Evolutionary conservation across 2,329 filamentous ascomycete genomes (phyloP), one percentile per base, ranked within the genome.

Genomic region (Clonostachys byssicola): DNA sequence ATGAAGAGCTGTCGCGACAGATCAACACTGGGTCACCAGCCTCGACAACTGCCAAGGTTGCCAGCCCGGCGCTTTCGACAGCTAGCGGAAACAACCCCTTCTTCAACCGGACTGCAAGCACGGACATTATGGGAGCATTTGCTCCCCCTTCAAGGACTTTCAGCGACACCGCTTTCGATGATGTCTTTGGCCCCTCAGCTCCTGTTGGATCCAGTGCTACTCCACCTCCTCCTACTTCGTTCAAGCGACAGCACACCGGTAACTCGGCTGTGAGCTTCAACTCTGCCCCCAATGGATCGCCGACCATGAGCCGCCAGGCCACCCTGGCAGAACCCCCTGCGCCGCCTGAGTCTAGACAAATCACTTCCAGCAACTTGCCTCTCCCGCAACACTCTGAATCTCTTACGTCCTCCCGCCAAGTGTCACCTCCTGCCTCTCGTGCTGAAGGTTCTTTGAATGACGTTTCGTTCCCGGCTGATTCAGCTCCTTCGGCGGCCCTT

Each of bases 81-180:
- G 74, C 83, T 41, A 92, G 86, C 63, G 89, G 80, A 56, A 96
- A 91, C 59, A 99, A 99, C 63, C 94, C 94, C 1, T 99, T 99
- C 75, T 96, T 96, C 73, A 85, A 90, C 60, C 75, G 82, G 42
- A 80, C 81, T 42, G 77, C 74, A 48, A 85, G 82, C 65, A 75
- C 80, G 38, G 77, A 83, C 53, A 75, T 82, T 49, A 75, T 79
- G 67, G 72, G 74, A 39, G 69, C 75, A 13, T 82, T 81, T 51
- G 62, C 70, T 33, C 70, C 75, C 12, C 66, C 75, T 12, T 58
- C 68, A 39, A 69, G 71, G 55, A 68, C 71, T 43, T 73, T 73
- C 48, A 73, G 75, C 43, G 85, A 89, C 53, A 84, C 80, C 65
- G 83, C 85, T 5, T 95, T 95, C 64, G 89, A 95, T 61, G 91